These are phyloP conservation scores for Myxozyma geophila DNA, from an alignment of 805 yeast species.

Conservation along the genomic window DNA sequence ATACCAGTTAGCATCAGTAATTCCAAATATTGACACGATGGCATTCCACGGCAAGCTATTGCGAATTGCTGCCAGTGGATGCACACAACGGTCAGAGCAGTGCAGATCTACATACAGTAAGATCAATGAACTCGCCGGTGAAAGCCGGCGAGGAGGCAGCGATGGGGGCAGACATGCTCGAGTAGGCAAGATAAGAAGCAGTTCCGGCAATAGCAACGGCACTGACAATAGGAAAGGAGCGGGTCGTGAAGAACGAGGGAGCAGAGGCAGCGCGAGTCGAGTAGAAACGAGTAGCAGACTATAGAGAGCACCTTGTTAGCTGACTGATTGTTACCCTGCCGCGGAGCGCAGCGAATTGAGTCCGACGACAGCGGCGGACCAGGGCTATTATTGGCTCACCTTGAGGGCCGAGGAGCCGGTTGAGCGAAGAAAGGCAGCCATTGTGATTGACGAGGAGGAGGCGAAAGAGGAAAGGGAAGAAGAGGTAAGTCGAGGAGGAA, in stretches of 20 bases:
- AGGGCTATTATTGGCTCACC: constrained; percentile 3
- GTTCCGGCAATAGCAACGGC: constrained; percentile 30
- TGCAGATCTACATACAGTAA: constrained; percentile 19
- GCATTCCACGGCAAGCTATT: not conserved
- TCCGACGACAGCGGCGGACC: not conserved
- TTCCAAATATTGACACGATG: not conserved
- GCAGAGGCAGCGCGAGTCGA: constrained; percentile 8
- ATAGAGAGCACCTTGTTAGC: no score
- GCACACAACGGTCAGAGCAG: not conserved
- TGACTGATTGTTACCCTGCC: not conserved
- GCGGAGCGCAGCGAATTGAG: not conserved
- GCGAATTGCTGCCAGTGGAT: not conserved
- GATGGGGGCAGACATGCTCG: constrained; percentile 28
- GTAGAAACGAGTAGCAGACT: constrained; percentile 20
- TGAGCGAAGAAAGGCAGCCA: constrained; percentile 21
- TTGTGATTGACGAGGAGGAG: not conserved
- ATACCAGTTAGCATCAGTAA: not conserved
- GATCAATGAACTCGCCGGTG: constrained; percentile 31
- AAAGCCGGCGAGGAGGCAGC: constrained; percentile 31
- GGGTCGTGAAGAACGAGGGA: not conserved
- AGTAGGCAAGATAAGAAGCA: constrained; percentile 23
- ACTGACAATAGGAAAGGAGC: constrained; percentile 12
- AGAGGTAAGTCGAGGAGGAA: not conserved
- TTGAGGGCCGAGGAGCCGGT: constrained; percentile 9
- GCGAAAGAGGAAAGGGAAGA: not conserved